Percentiles rank a stretch among this genome's conserved stretches.
These are phyloP conservation scores for Moringa oleifera DNA, from an alignment of 345 rosid genomes.

Conservation along the genomic window DNA sequence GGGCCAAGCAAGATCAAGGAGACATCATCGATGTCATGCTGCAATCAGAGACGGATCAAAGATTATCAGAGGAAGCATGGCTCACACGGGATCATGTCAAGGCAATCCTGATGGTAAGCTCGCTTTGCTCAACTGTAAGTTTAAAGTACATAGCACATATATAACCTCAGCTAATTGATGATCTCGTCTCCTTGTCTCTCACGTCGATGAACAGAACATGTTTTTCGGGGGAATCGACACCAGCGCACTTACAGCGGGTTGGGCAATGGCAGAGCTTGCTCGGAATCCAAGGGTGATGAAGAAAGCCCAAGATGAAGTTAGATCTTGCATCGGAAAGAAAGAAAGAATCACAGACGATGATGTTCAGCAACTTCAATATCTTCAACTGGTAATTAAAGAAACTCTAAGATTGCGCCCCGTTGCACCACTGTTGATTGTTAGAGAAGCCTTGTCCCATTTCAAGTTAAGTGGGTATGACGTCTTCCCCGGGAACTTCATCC, in stretches of 20 bases:
- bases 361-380: conserved; percentile 29
- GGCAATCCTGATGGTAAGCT: conserved; percentile 44
- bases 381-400: conserved; percentile 42
- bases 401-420: conserved; percentile 53
- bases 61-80: conserved; percentile 11
- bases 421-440: conserved; percentile 33
- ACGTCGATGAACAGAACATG: conserved; percentile 31
- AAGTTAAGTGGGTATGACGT: conserved; percentile 37
- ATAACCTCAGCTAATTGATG: no score
- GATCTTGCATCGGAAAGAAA: conserved; percentile 29
- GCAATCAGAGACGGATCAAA: conserved; percentile 18
- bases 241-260: conserved; percentile 30
- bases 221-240: conserved; percentile 54
- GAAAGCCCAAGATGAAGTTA: conserved; percentile 52
- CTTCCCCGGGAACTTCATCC: conserved; percentile 27
- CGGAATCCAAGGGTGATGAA: conserved; percentile 43
- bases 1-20: conserved; percentile 14
- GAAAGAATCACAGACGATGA: conserved; percentile 24
- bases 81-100: conserved; percentile 45
- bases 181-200: not conserved
- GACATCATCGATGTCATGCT: conserved; percentile 37
- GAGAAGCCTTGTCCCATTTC: conserved; percentile 28
- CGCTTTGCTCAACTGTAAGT: not conserved
- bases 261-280: conserved; percentile 62
- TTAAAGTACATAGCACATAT: no score